Evolutionary conservation across 1,139 yeast species (phyloP), one percentile per base, ranked within the genome.

Genomic region (Kurtzmaniella quercitrusa): DNA sequence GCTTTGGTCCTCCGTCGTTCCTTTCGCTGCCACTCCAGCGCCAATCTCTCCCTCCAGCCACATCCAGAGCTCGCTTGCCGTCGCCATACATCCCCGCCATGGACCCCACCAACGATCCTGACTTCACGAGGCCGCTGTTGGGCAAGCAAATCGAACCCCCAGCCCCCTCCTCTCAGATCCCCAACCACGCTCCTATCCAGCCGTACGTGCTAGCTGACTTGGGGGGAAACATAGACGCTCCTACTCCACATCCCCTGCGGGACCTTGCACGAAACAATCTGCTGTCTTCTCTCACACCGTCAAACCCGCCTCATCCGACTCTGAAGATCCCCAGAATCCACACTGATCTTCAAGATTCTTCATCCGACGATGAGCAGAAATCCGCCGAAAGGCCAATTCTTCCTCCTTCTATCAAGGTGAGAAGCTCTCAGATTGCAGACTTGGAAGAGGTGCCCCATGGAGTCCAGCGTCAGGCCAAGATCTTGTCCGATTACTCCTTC

Each of bases 401-500:
- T 36, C 77, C 77, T 3, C 77, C 77, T 3, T 59, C 72, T 2
- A 77, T 75, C 15, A 65, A 73, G 41, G 81, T 84, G 16, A 77
- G 76, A 49, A 75, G 84, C 39, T 73, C 77, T 44, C 91, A 88
- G 57, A 85, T 88, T 42, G 98, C 98, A 0, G 96, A 90, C 58
- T 73, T 93, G 48, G 98, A 93, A 62, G 98, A 93, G 62, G 96
- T 93, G 7, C 98, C 98, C 1, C 91, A 86, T 54, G 97, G 98
- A 0, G 79, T 93, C 43, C 83, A 80, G 44, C 76, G 98, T 51
- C 98, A 93, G 62, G 93, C 98, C 0, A 79, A 78, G 50, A 69
- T 65, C 3, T 65, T 90, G 29, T 77, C 75, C 9, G 75, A 79
- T 40, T 93, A 93, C 65, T 65, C 69, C 45, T 93, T 93, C 63